Base-by-base conservation (phyloP, 495 filamentous ascomycete species). In the Penicillium fimorum region DNA sequence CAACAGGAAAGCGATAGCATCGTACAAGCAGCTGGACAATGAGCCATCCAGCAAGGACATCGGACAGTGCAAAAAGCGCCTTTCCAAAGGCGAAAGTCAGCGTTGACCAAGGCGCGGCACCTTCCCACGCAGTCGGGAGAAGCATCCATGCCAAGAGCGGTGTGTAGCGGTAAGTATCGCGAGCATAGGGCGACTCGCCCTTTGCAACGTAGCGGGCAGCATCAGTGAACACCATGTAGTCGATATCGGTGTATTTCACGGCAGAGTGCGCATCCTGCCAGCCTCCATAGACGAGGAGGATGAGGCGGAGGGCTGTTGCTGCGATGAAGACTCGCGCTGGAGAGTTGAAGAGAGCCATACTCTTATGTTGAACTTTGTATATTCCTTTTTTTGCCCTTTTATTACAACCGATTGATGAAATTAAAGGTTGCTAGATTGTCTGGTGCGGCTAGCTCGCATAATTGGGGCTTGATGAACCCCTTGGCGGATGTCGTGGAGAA, bases 221-320 rank as follows among this genome's bases (percentile, higher is more conserved):
- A 69, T 96, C 92, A n/a, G 95, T 97, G 79, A 98, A 98, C 57
- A 98, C 94, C 62, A 89, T 85, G 78, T 98, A 98, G 81, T 98
- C 94, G 66, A 98, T 96, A 72, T 98, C 94, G 50, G 95, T 98
- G 79, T 97, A 98, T 73, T 96, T 96, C 62, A 98, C 73, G 3
- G 91, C 81, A 10, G 91, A 94, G 74, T 90, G 79, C 56, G 89
- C 85, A 69, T 98, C 94, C 79, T 98, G 94, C 76, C 87, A 87
- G 53, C 89, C 81, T 37, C 95, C 94, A 70, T 96, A 97, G 57
- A 93, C 59, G 24, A 97, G 81, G 53, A 98, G 80, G 18, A 76
- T 70, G 8, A 81, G 59, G 47, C 94, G 87, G 3, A 97, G 80
- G 20, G 83, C 52, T 29, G 84, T 79, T 2, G 93, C 88, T 15